Evolutionary conservation across 495 filamentous ascomycete genomes (phyloP).

Genomic region (Talaromyces stipitatus): DNA sequence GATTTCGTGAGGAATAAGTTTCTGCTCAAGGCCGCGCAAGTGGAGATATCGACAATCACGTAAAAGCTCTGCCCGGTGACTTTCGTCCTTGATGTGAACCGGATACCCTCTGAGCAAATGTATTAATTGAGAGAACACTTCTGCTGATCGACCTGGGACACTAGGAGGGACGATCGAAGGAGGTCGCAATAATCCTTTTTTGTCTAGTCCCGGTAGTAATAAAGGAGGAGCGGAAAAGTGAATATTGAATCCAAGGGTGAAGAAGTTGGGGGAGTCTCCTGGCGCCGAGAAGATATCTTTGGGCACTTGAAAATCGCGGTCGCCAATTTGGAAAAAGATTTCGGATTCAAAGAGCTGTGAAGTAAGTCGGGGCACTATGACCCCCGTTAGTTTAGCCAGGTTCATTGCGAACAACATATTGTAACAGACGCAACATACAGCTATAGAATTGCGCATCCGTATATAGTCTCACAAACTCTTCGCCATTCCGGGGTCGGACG

Average conservation of each 20-base stretch:
- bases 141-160: conserved; percentile 71
- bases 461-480: conserved; percentile 85
- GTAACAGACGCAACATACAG: no score
- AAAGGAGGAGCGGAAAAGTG: conserved; percentile 77
- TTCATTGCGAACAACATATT: no score
- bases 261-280: conserved; percentile 92
- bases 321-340: conserved; percentile 85
- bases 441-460: conserved; percentile 95
- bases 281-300: conserved; percentile 78
- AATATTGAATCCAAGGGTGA: conserved; percentile 82
- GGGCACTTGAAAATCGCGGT: conserved; percentile 78
- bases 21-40: conserved; percentile 85
- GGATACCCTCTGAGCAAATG: conserved; percentile 85
- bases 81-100: conserved; percentile 64
- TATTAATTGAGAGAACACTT: conserved; percentile 76
- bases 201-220: conserved; percentile 79
- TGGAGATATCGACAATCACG: conserved; percentile 90
- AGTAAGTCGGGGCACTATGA: conserved; percentile 73
- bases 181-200: conserved; percentile 75
- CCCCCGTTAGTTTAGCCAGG: not conserved
- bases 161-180: conserved; percentile 77
- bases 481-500: conserved; percentile 70
- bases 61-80: conserved; percentile 71
- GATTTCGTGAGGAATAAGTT: conserved; percentile 71
- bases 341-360: conserved; percentile 91